Conservation (phyloP, 2,329 filamentous ascomycete genomes). For the Pseudogymnoascus sp. region DNA sequence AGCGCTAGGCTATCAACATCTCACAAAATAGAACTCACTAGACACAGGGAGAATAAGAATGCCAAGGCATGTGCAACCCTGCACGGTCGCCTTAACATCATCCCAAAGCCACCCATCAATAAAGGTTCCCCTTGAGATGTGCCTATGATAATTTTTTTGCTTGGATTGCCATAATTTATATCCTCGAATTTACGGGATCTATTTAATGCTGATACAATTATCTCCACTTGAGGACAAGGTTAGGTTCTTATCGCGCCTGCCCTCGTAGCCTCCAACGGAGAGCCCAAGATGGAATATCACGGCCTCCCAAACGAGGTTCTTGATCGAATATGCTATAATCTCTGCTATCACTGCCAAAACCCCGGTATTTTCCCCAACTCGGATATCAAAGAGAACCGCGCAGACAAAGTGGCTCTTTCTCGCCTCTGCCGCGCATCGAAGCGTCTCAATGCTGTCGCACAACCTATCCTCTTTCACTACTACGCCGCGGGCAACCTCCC, state of each 20-base stretch:
- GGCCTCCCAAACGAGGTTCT: not conserved
- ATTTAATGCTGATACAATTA: not conserved
- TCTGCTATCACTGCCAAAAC: not conserved
- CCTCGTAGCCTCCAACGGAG: not conserved
- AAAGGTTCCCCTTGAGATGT: not conserved
- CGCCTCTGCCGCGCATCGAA: not conserved
- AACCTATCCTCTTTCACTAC: not conserved
- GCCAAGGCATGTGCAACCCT: not conserved
- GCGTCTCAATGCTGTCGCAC: not conserved
- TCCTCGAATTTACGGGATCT: not conserved
- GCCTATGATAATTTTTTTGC: not conserved
- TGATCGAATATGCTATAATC: not conserved
- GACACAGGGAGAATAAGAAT: not conserved
- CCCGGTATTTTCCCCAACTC: not conserved
- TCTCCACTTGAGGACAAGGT: not conserved
- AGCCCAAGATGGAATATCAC: not conserved
- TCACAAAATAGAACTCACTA: not conserved
- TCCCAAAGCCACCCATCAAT: not conserved
- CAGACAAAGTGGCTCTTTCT: not conserved
- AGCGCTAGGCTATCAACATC: not conserved
- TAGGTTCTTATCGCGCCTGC: not conserved
- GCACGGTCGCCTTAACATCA: not conserved
- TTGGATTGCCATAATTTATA: not conserved
- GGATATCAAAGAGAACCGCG: not conserved
- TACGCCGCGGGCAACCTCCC: not conserved